These are phyloP conservation scores for Verticillium nonalfalfae DNA, from an alignment of 2,329 filamentous ascomycete species.

Conservation along the genomic window DNA sequence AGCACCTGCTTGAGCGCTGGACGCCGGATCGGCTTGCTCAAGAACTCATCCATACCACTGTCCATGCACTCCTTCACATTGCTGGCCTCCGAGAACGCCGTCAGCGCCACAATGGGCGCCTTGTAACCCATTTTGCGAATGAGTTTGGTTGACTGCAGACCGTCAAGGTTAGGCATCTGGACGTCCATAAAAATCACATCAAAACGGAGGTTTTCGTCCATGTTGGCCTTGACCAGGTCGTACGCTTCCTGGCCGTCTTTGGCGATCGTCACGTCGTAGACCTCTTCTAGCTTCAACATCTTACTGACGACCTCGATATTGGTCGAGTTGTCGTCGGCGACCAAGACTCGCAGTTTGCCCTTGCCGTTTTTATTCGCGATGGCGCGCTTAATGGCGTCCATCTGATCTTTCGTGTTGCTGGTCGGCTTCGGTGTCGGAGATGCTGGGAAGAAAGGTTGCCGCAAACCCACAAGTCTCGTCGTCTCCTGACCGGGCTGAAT, in stretches of 20 bases:
- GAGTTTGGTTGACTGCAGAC: conserved; percentile 75
- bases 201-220: conserved; percentile 66
- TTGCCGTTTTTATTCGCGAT: conserved; percentile 53
- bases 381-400: conserved; percentile 59
- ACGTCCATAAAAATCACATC: conserved; percentile 96
- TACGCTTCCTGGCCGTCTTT: conserved; percentile 84
- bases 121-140: conserved; percentile 84
- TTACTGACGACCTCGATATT: conserved; percentile 54
- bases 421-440: conserved; percentile 25
- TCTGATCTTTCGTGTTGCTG: conserved; percentile 48
- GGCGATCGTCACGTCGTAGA: conserved; percentile 85
- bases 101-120: conserved; percentile 83
- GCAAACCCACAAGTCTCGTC: conserved; percentile 66
- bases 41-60: conserved; percentile 87
- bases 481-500: conserved; percentile 17
- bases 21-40: conserved; percentile 70
- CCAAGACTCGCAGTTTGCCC: conserved; percentile 69
- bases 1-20: conserved; percentile 81
- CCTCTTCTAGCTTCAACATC: conserved; percentile 68
- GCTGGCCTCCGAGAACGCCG: conserved; percentile 84
- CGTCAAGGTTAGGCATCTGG: conserved; percentile 91
- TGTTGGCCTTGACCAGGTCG: conserved; percentile 75
- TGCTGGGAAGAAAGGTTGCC: conserved; percentile 71
- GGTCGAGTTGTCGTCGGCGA: conserved; percentile 65
- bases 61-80: conserved; percentile 84